These are phyloP conservation scores for Protomyces inouyei DNA, from an alignment of 1,139 yeast genomes.

Conservation along the genomic window DNA sequence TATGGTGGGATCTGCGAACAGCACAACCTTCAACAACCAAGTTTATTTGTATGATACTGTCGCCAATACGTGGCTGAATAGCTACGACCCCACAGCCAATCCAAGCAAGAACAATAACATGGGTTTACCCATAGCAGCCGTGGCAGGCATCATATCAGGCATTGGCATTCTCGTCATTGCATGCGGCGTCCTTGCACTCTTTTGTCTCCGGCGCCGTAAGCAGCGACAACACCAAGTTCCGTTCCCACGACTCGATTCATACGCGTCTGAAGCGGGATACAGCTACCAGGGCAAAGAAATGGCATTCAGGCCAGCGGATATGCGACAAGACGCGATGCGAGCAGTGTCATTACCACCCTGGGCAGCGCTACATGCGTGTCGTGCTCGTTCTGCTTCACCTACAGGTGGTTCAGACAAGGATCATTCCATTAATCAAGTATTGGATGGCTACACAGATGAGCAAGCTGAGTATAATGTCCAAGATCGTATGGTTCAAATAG, in stretches of 20 bases:
- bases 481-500: conserved; percentile 15
- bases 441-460: not conserved
- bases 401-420: not conserved
- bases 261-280: not conserved
- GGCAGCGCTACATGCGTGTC: conserved; percentile 26
- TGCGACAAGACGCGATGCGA: not conserved
- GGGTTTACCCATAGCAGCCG: not conserved
- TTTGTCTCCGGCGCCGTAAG: not conserved
- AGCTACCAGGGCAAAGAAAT: conserved; percentile 2
- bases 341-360: conserved; percentile 11
- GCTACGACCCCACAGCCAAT: conserved; percentile 9
- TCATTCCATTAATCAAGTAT: not conserved
- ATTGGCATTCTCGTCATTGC: not conserved
- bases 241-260: conserved; percentile 2
- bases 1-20: not conserved
- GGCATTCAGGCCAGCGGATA: not conserved
- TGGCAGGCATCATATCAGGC: not conserved
- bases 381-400: conserved; percentile 15
- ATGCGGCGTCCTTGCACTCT: not conserved
- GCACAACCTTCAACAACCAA: conserved; percentile 6
- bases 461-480: conserved; percentile 5
- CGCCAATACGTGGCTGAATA: conserved; percentile 11
- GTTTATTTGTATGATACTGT: conserved; percentile 17
- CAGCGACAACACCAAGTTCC: not conserved
- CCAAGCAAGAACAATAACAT: not conserved